These are phyloP conservation scores for Sistotremastrum suecicum DNA, from an alignment of 768 basidiomycete species.

Conservation along the genomic window DNA sequence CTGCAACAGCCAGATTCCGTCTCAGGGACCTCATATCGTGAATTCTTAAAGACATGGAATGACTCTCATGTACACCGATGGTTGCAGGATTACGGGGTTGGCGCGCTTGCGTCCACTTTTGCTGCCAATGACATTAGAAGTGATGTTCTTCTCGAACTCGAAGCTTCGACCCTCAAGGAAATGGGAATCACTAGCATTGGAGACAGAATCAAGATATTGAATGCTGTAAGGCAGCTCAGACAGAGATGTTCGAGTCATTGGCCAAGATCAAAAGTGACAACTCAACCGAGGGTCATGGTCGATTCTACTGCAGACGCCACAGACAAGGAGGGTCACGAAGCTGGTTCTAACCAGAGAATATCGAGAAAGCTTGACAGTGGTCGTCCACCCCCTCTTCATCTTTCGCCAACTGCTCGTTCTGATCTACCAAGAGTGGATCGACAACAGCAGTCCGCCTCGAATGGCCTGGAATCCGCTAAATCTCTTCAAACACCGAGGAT, in stretches of 20 bases:
- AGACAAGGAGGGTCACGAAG: conserved; percentile 13
- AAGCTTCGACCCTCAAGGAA: conserved; percentile 76
- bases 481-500: conserved; percentile 11
- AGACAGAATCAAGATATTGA: conserved; percentile 77
- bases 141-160: conserved; percentile 82
- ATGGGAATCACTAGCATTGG: conserved; percentile 85
- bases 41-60: conserved; percentile 34
- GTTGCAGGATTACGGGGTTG: conserved; percentile 68
- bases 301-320: conserved; percentile 6
- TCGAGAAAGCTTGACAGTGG: conserved; percentile 38
- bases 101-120: conserved; percentile 53
- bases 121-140: conserved; percentile 82
- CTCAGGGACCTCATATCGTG: conserved; percentile 1
- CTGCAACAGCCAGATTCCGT: conserved; percentile 12
- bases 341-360: conserved; percentile 14
- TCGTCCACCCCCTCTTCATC: conserved; percentile 72
- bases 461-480: conserved; percentile 5
- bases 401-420: conserved; percentile 38
- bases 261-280: conserved; percentile 8
- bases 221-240: conserved; percentile 69
- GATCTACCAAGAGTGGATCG: conserved; percentile 65
- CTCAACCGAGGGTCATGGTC: conserved; percentile 7
- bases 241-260: conserved; percentile 28
- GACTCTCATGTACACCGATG: conserved; percentile 63
- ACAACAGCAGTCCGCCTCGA: conserved; percentile 31